Percentiles rank a stretch among this genome's conserved stretches.
Conservation (phyloP, 176 grass and related monocot genomes). For the Juncus effusus region DNA sequence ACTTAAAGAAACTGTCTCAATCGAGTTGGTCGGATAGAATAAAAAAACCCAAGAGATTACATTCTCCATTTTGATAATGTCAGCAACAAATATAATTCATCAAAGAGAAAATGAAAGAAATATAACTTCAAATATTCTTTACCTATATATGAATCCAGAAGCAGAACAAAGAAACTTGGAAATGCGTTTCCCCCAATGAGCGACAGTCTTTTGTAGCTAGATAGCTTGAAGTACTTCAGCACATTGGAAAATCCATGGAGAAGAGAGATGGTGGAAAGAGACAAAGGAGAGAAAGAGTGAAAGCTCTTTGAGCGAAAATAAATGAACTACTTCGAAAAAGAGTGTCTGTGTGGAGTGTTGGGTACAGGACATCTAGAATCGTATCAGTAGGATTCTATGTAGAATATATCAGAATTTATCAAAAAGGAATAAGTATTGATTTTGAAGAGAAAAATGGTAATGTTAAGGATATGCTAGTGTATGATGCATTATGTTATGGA, state of each 20-base stretch:
- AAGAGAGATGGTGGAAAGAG: slow-evolving; percentile 12
- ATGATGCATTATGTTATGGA: too few relatives aligned
- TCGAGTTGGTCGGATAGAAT: background rate
- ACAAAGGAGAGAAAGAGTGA: slow-evolving; percentile 14
- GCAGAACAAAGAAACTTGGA: slow-evolving; percentile 25
- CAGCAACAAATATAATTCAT: background rate
- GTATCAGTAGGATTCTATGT: too few relatives aligned
- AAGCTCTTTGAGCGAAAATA: slow-evolving; percentile 6
- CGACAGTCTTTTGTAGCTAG: background rate
- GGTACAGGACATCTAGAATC: too few relatives aligned
- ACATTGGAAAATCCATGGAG: slow-evolving; percentile 14
- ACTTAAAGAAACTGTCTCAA: slow-evolving; percentile 17
- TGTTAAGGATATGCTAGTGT: too few relatives aligned
- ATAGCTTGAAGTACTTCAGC: slow-evolving; percentile 6
- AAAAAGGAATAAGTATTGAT: too few relatives aligned
- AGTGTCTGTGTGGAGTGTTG: background rate
- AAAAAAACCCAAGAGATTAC: background rate
- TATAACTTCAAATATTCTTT: background rate
- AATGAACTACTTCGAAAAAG: slow-evolving; percentile 15
- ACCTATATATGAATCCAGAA: slow-evolving; percentile 14
- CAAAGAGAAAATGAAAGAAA: background rate
- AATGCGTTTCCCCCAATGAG: background rate
- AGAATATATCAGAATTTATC: too few relatives aligned
- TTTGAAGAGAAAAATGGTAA: too few relatives aligned
- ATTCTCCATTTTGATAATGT: too few relatives aligned